Evolutionary conservation across 306 rosid species (phyloP).

Genomic region (Castanea mollissima): DNA sequence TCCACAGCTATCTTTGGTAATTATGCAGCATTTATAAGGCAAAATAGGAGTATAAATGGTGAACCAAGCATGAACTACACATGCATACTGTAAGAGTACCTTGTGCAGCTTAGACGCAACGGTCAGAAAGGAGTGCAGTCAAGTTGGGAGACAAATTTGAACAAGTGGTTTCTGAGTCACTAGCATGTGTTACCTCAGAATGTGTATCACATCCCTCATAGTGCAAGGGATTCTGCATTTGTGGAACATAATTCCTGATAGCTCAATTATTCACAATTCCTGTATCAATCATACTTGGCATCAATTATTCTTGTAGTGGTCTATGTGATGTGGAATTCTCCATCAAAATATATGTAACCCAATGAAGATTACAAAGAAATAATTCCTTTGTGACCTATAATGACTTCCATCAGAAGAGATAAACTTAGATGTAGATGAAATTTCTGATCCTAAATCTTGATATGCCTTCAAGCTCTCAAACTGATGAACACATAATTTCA

Average conservation of each 20-base stretch:
- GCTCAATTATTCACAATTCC: constrained; percentile 15
- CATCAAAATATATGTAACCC: constrained; percentile 8
- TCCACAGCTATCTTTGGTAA: not conserved
- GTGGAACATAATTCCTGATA: constrained; percentile 1
- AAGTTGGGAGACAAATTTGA: constrained; percentile 21
- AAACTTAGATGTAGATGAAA: constrained; percentile 11
- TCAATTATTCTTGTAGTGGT: not conserved
- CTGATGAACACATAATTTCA: constrained; percentile 17
- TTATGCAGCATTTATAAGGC: constrained; percentile 10
- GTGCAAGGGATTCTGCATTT: constrained; percentile 23
- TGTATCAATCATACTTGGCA: constrained; percentile 17
- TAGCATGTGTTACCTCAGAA: constrained; percentile 3
- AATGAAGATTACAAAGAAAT: not conserved
- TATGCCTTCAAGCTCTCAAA: constrained; percentile 7
- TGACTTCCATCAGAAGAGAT: constrained; percentile 12
- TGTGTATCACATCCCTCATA: constrained; percentile 11
- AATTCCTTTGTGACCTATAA: constrained; percentile 6
- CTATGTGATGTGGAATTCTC: not conserved
- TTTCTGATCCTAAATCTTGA: constrained; percentile 12
- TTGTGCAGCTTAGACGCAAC: constrained; percentile 3
- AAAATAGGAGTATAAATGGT: constrained; percentile 1
- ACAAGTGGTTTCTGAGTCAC: constrained; percentile 12
- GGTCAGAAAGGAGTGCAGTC: not conserved
- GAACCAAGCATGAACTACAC: not conserved
- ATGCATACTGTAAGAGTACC: not conserved